Conservation (phyloP, 2,329 filamentous ascomycete species). For the Talaromyces sp. region DNA sequence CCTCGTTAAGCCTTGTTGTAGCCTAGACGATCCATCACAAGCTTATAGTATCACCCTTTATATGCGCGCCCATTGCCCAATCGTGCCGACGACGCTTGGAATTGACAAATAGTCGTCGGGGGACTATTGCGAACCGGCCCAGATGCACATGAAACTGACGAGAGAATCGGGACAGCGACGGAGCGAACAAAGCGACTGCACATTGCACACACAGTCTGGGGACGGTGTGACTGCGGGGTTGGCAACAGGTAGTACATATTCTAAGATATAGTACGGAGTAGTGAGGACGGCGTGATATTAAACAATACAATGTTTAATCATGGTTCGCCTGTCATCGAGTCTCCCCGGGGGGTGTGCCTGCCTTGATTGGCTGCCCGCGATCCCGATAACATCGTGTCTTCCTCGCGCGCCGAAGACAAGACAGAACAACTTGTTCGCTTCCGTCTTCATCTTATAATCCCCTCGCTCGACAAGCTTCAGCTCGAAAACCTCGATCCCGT, state of each 20-base stretch:
- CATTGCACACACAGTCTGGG: neutral
- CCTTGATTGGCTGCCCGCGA: constrained; percentile 30
- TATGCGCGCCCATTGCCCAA: neutral
- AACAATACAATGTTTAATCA: constrained; percentile 4
- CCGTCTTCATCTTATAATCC: neutral
- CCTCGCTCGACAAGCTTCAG: neutral
- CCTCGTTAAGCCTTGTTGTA: neutral
- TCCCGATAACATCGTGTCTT: constrained; percentile 12
- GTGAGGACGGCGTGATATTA: too few species aligned
- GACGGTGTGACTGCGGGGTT: neutral
- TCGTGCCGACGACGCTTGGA: neutral
- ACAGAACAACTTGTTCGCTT: neutral
- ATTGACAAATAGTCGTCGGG: neutral
- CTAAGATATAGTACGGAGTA: neutral
- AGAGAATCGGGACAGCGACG: neutral
- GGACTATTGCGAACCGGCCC: neutral
- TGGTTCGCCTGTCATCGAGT: constrained; percentile 27
- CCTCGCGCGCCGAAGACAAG: constrained; percentile 14
- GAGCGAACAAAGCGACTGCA: neutral
- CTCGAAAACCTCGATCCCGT: neutral
- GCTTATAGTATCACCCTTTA: neutral
- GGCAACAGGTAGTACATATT: neutral
- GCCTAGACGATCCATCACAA: neutral
- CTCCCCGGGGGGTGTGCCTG: constrained; percentile 32
- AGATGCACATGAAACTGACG: neutral